Base-by-base conservation (phyloP, 2,329 filamentous ascomycete species). In the Fusarium phyllophilum region DNA sequence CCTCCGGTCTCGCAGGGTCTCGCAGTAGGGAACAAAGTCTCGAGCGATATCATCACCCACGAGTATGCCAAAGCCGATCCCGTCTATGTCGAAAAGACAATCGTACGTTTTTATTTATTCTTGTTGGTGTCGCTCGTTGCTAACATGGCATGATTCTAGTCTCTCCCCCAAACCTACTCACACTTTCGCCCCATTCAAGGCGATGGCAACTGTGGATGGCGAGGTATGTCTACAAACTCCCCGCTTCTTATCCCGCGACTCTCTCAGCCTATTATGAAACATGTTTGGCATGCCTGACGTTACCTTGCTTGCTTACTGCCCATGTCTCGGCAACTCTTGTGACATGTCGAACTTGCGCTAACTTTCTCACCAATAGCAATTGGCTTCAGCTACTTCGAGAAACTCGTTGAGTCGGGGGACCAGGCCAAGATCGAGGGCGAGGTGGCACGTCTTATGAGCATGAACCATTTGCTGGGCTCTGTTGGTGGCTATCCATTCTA, bases 201-300 rank as follows among this genome's bases (percentile, higher is more conserved):
- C 60, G 96, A 98, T 84, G 96, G 96, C 67, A 97, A 97, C 81
- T 98, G 96, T 84, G 96, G 96, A 79, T 98, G 96, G 96, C 90
- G 96, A 92, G 96, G 96, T 98, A 88, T 86, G 91, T 85, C 67
- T 65, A 76, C 41, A 58, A 20, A 20, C 31, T 73, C 74, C 59
- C 61, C 52, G 66, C 57, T 61, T 65, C 44, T 52, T 57, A 52
- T 62, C 45, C 46, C 42, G 52, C 39, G 57, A 42, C 69, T 52
- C 58, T 49, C 42, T 48, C 41, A 11, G 48, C 51, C 33, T 52
- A 55, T 58, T 38, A 48, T 57, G 57, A 60, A 58, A 57, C 48
- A 63, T 57, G 58, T 72, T 44, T 51, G 49, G 48, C 66, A 52
- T 49, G 44, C 29, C 51, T 69, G 41, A 54, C 49, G n/a, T 71